Base-by-base conservation (phyloP, 805 yeast species). In the Sugiyamaella boreocaroliniensis region DNA sequence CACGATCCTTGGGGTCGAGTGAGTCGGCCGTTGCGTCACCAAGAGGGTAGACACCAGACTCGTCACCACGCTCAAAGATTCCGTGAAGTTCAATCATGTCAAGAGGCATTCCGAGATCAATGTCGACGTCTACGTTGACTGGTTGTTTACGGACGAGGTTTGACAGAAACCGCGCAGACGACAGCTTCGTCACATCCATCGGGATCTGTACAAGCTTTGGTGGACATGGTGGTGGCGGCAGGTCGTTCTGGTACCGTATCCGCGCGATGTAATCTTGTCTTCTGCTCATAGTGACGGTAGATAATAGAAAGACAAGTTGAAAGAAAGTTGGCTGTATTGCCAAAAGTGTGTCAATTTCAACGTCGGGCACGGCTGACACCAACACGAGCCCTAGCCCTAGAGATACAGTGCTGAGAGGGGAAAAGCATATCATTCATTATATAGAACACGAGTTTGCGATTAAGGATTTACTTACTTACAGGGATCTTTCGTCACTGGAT, bases 181-280 rank as follows among this genome's bases (percentile, higher is more conserved):
- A 75, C 40, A 76, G 71, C 15, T 71, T 65, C 49, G 78, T 77
- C 62, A 75, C 60, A 68, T 72, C 66, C 65, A 66, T 63, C 29
- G 68, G 71, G 58, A 82, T 79, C 48, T 82, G 78, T 50, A 93
- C 68, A 52, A 90, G 76, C 66, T 86, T 88, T 29, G 99, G 97
- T 45, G 96, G 89, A 56, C 93, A 76, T 20, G 92, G 85, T 9
- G 98, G 98, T 1, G 97, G 90, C 5, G 99, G 99, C 20, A 93
- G 75, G 62, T 81, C 86, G 67, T 93, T 93, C 54, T 80, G 80
- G 68, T 89, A 92, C 64, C 95, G 79, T 50, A 86, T 80, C 60
- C 85, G 84, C 45, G 95, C 95, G 52, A 73, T 66, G 53, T 69
- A 73, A 57, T 72, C 77, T 56, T 71, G 74, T 29, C 72, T 53